Percentiles rank a stretch among this genome's conserved stretches.
Conservation (phyloP, 805 yeast genomes). For the Yamadazyma nakazawae region DNA sequence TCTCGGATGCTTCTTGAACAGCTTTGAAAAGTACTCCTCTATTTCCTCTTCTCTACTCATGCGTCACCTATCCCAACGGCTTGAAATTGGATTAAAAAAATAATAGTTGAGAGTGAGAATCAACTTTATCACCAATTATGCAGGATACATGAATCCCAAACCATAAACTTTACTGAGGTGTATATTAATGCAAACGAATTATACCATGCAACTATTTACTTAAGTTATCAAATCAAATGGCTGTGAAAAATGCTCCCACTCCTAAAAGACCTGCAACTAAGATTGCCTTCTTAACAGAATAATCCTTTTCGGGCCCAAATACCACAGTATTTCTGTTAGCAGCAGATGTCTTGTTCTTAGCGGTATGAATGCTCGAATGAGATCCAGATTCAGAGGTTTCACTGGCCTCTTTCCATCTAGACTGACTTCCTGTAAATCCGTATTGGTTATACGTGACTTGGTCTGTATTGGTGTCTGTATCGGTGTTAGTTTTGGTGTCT, state of each 20-base stretch:
- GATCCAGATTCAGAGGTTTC: constrained; percentile 7
- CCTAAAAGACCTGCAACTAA: constrained; percentile 11
- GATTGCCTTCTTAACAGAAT: constrained; percentile 15
- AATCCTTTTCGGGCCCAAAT: constrained; percentile 13
- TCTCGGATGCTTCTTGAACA: constrained; percentile 10
- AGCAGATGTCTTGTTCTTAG: constrained; percentile 16
- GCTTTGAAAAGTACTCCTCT: constrained; percentile 6
- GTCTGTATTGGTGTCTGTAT: constrained; percentile 10
- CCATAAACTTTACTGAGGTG: not conserved
- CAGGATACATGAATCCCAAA: not conserved
- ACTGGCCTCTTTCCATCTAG: constrained; percentile 28
- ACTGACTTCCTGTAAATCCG: constrained; percentile 42
- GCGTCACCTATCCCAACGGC: not conserved
- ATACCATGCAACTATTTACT: not conserved
- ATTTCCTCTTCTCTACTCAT: constrained; percentile 1
- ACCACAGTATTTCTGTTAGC: constrained; percentile 14
- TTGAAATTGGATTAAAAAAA: too few relatives aligned
- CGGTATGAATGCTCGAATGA: constrained; percentile 11
- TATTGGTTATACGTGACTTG: constrained; percentile 33
- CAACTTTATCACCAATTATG: not conserved
- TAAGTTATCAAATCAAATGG: not conserved
- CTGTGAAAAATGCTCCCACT: constrained; percentile 10
- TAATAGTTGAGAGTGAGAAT: not conserved
- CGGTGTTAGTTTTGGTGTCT: constrained; percentile 11
- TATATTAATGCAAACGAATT: not conserved